Evolutionary conservation across 148 eudicot genomes (phyloP).

Genomic region (Nepenthes gracilis): DNA sequence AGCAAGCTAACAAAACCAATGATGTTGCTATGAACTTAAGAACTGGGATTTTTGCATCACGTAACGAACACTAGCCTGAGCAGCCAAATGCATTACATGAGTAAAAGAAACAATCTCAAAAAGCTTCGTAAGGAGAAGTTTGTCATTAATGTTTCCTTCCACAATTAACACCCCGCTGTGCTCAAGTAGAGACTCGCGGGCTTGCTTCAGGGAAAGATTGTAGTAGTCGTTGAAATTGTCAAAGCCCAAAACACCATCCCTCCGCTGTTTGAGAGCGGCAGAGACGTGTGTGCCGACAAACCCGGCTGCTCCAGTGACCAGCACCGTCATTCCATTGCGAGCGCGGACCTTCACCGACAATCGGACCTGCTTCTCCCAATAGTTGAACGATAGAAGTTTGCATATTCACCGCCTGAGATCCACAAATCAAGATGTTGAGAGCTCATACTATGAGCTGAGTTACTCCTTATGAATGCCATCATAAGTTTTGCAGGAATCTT

Average conservation of each 20-base stretch:
- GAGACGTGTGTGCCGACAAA: constrained; percentile 7
- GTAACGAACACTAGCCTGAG: background rate
- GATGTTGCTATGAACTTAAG: constrained; percentile 12
- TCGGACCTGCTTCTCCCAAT: constrained; percentile 12
- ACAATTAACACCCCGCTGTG: constrained; percentile 11
- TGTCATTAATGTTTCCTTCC: constrained; percentile 12
- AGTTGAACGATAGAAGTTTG: no score
- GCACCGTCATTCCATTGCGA: constrained; percentile 9
- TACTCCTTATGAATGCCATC: no score
- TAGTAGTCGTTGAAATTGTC: constrained; percentile 1
- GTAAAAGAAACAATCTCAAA: constrained; percentile 11
- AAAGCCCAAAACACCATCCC: constrained; percentile 11
- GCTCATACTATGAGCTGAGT: no score
- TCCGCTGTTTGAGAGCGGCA: constrained; percentile 11
- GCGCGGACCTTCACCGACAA: constrained; percentile 9
- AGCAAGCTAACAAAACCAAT: constrained; percentile 12
- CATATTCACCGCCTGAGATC: no score
- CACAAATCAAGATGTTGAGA: no score
- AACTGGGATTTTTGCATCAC: constrained; percentile 15
- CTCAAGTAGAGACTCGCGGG: constrained; percentile 5
- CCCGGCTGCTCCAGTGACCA: constrained; percentile 8
- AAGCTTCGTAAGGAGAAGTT: constrained; percentile 9
- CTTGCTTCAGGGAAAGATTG: constrained; percentile 7
- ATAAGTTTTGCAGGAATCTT: no score
- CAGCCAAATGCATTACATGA: constrained; percentile 10